These are phyloP conservation scores for Lactuca sativa DNA, from an alignment of 129 eudicot genomes.

Conservation along the genomic window DNA sequence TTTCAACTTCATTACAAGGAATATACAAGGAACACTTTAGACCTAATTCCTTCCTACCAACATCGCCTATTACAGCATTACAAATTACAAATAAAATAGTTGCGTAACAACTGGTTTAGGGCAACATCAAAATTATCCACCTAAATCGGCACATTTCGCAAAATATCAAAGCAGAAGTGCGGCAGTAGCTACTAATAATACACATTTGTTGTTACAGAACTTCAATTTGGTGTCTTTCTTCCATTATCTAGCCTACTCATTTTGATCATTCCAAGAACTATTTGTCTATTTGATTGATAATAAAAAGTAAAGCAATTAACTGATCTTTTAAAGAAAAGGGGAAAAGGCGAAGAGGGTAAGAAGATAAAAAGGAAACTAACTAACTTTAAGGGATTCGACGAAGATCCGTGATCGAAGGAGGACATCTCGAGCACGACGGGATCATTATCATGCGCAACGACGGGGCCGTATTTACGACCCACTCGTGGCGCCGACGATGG, in stretches of 20 bases:
- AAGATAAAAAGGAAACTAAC: conserved; percentile 10
- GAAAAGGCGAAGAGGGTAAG: not conserved
- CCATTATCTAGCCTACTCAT: not conserved
- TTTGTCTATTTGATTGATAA: not conserved
- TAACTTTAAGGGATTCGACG: conserved; percentile 39
- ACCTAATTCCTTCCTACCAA: conserved; percentile 11
- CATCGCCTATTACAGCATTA: conserved; percentile 1
- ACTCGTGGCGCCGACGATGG: conserved; percentile 40
- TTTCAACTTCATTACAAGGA: conserved; percentile 4
- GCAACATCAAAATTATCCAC: conserved; percentile 8
- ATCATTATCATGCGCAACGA: conserved; percentile 72
- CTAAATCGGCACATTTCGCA: conserved; percentile 12
- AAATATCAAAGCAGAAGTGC: conserved; percentile 9
- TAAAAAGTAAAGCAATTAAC: not conserved
- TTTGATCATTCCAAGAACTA: not conserved
- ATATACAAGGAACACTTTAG: not conserved
- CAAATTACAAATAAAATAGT: not conserved
- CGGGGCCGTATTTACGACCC: conserved; percentile 72
- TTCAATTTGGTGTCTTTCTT: not conserved
- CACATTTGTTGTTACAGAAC: not conserved
- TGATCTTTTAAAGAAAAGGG: not conserved
- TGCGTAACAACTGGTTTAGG: conserved; percentile 19
- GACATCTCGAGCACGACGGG: conserved; percentile 86
- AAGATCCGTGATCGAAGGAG: conserved; percentile 54
- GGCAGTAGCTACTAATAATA: conserved; percentile 8